Conservation (phyloP, 306 rosid species). For the Vachellia collinsii region DNA sequence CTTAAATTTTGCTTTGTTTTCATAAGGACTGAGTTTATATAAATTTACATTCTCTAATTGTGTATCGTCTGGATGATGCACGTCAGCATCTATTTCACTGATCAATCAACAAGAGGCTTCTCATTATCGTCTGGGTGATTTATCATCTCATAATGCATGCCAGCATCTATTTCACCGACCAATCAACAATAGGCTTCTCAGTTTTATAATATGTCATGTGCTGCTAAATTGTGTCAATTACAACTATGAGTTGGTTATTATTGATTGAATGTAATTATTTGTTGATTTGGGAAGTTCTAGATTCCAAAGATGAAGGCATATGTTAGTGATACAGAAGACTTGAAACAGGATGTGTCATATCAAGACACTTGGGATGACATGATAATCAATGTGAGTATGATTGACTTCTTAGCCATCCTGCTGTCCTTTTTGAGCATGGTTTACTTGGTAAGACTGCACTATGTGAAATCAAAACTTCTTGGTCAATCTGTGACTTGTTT, state of each 20-base stretch:
- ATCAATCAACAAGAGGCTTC: constrained; percentile 20
- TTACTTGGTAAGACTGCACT: constrained; percentile 17
- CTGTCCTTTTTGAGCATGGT: constrained; percentile 13
- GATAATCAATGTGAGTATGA: constrained; percentile 82
- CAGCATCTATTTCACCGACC: constrained; percentile 11
- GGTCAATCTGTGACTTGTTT: constrained; percentile 6
- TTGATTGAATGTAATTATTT: constrained; percentile 55
- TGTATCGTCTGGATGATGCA: background rate
- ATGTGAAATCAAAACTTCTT: constrained; percentile 28
- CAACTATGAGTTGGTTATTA: constrained; percentile 31
- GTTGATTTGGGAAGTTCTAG: constrained; percentile 91
- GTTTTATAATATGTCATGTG: constrained; percentile 17
- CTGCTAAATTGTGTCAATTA: constrained; percentile 13
- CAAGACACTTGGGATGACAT: constrained; percentile 99
- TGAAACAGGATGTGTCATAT: constrained; percentile 81
- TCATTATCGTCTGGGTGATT: background rate
- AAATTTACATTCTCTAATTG: constrained; percentile 6
- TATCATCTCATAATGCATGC: constrained; percentile 5
- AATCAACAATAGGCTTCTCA: constrained; percentile 17
- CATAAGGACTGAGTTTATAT: background rate
- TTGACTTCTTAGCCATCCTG: constrained; percentile 24
- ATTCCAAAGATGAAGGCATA: constrained; percentile 99
- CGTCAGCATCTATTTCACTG: constrained; percentile 9
- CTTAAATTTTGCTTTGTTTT: constrained; percentile 21
- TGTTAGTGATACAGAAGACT: constrained; percentile 95